These are phyloP conservation scores for Solanum rostratum DNA, from an alignment of 257 asterid genomes.

Conservation along the genomic window DNA sequence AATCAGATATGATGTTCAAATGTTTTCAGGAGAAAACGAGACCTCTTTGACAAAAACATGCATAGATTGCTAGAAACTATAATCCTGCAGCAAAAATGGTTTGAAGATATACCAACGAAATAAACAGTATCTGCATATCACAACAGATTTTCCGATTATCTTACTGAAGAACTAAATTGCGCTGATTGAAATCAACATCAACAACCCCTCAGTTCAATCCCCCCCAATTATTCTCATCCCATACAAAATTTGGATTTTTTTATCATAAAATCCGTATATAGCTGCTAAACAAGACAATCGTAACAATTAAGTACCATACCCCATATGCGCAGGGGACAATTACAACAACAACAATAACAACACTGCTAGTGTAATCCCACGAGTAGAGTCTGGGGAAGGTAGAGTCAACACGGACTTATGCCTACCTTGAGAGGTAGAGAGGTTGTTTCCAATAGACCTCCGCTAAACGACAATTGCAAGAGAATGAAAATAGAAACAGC, in stretches of 20 bases:
- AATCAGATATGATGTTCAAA: neutral
- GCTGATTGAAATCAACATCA: neutral
- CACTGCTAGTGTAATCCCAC: neutral
- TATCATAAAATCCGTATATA: neutral
- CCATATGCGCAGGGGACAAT: neutral
- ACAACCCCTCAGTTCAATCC: neutral
- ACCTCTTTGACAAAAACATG: neutral
- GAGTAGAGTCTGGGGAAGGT: neutral
- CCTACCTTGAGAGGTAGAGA: neutral
- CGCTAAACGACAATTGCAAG: neutral
- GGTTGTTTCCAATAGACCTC: neutral
- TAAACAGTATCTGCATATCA: neutral
- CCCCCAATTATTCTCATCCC: neutral
- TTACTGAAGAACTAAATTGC: neutral
- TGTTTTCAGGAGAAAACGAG: neutral
- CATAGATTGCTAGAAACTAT: neutral
- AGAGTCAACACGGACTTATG: neutral
- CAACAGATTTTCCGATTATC: neutral
- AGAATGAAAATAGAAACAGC: neutral
- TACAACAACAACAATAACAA: neutral
- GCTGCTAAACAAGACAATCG: neutral
- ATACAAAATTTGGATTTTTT: neutral
- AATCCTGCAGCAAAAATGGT: neutral
- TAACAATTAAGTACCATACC: neutral
- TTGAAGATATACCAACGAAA: neutral